Conservation (phyloP, 352 stramenopile genomes). For the Phytopythium delawarense region DNA sequence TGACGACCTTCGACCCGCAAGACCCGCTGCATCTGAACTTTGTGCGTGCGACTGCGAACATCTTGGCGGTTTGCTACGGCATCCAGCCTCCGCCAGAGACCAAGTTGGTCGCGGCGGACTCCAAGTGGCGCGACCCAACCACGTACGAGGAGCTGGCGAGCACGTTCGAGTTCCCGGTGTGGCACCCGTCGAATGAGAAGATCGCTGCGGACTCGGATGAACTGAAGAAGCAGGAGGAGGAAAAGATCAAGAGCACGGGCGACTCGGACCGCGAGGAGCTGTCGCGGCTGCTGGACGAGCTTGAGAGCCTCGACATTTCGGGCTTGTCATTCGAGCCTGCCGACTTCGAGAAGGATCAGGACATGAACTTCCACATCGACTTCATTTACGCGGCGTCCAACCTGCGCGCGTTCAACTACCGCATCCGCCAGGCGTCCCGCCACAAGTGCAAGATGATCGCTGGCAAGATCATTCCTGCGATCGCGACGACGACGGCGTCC, state of each 20-base stretch:
- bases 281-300: slow-evolving; percentile 56
- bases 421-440: slow-evolving; percentile 74
- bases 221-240: slow-evolving; percentile 59
- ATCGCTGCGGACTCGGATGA: slow-evolving; percentile 72
- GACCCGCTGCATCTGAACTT: slow-evolving; percentile 77
- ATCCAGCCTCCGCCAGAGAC: slow-evolving; percentile 66
- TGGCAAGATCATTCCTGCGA: slow-evolving; percentile 99
- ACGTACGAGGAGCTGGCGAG: slow-evolving; percentile 53
- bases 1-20: slow-evolving; percentile 54
- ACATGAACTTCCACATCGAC: slow-evolving; percentile 94
- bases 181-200: slow-evolving; percentile 74
- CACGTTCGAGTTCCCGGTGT: slow-evolving; percentile 38
- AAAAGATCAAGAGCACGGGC: slow-evolving; percentile 58
- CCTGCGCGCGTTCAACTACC: slow-evolving; percentile 91
- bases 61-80: slow-evolving; percentile 76
- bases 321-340: slow-evolving; percentile 68
- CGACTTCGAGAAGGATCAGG: slow-evolving; percentile 98
- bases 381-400: slow-evolving; percentile 98
- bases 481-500: slow-evolving; percentile 99
- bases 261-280: slow-evolving; percentile 72
- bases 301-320: slow-evolving; percentile 50
- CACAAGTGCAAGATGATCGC: slow-evolving; percentile 98
- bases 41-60: slow-evolving; percentile 73
- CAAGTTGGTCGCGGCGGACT: slow-evolving; percentile 80
- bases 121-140: slow-evolving; percentile 59